Conservation (phyloP, 2,329 filamentous ascomycete species). For the Fusarium siculi region DNA sequence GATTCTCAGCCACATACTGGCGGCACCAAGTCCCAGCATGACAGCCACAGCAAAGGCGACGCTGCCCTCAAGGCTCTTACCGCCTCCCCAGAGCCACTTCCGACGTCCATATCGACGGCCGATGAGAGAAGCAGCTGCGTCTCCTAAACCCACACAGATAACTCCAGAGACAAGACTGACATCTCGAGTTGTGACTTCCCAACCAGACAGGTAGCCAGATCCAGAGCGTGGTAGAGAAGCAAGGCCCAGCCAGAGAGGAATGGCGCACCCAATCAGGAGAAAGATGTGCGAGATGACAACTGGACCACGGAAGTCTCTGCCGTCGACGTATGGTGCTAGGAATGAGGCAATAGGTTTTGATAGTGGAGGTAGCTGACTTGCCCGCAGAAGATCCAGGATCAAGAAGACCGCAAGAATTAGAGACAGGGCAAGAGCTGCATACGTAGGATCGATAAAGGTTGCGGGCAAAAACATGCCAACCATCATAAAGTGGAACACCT, state of each 20-base stretch:
- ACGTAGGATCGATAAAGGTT: slow-evolving; percentile 87
- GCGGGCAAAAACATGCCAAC: slow-evolving; percentile 93
- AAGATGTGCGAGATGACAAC: slow-evolving; percentile 98
- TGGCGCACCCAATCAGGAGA: slow-evolving; percentile 91
- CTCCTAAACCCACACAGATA: slow-evolving; percentile 93
- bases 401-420: slow-evolving; percentile 87
- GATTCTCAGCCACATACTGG: slow-evolving; percentile 77
- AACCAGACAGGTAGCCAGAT: slow-evolving; percentile 69
- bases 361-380: slow-evolving; percentile 89
- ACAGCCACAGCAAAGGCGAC: slow-evolving; percentile 86
- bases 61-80: slow-evolving; percentile 92
- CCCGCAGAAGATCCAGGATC: slow-evolving; percentile 87
- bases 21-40: slow-evolving; percentile 75
- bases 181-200: slow-evolving; percentile 80
- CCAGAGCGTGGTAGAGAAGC: slow-evolving; percentile 72
- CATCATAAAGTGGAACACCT: slow-evolving; percentile 99
- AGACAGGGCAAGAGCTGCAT: slow-evolving; percentile 80
- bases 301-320: slow-evolving; percentile 89
- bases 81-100: slow-evolving; percentile 97
- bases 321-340: slow-evolving; percentile 92
- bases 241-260: slow-evolving; percentile 90
- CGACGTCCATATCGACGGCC: slow-evolving; percentile 85
- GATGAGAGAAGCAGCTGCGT: slow-evolving; percentile 90
- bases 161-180: slow-evolving; percentile 93
- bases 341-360: slow-evolving; percentile 88